Evolutionary conservation across 2,329 filamentous ascomycete genomes (phyloP).

Genomic region (Venturia nashicola): DNA sequence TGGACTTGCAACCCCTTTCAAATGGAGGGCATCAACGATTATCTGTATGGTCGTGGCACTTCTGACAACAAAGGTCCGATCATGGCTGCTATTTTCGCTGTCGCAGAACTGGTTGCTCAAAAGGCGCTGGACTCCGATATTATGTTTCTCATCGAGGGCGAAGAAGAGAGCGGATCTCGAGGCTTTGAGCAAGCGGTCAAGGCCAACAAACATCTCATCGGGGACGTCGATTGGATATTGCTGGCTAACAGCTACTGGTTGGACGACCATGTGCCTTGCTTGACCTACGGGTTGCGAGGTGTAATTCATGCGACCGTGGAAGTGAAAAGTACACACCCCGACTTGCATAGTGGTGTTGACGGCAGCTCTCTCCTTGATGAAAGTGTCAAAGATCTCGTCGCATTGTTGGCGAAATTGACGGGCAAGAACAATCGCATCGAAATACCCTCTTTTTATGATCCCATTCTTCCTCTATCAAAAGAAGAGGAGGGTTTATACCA

Average conservation of each 20-base stretch:
- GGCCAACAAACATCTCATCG: constrained; percentile 72
- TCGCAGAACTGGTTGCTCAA: constrained; percentile 76
- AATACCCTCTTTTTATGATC: constrained; percentile 81
- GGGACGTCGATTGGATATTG: constrained; percentile 84
- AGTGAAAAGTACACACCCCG: constrained; percentile 73
- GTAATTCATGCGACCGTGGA: constrained; percentile 88
- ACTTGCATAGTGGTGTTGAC: constrained; percentile 94
- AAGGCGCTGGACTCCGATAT: constrained; percentile 78
- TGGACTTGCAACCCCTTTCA: constrained; percentile 85
- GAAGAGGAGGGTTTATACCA: constrained; percentile 73
- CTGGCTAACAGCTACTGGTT: constrained; percentile 98
- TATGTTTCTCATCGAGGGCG: constrained; percentile 88
- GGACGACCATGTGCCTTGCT: constrained; percentile 85
- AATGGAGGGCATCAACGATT: constrained; percentile 82
- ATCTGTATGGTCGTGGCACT: constrained; percentile 88
- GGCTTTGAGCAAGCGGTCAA: constrained; percentile 78
- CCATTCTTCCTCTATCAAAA: constrained; percentile 60
- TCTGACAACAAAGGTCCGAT: constrained; percentile 97
- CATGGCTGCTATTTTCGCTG: constrained; percentile 85
- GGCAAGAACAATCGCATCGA: constrained; percentile 68
- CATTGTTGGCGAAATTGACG: constrained; percentile 70
- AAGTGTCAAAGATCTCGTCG: constrained; percentile 79
- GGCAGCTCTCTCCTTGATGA: constrained; percentile 85
- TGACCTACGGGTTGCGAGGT: constrained; percentile 87
- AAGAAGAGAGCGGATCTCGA: constrained; percentile 87